phyloP scores from a whole-genome alignment of 2,329 filamentous ascomycete species.

The Penicillium sp. region DNA sequence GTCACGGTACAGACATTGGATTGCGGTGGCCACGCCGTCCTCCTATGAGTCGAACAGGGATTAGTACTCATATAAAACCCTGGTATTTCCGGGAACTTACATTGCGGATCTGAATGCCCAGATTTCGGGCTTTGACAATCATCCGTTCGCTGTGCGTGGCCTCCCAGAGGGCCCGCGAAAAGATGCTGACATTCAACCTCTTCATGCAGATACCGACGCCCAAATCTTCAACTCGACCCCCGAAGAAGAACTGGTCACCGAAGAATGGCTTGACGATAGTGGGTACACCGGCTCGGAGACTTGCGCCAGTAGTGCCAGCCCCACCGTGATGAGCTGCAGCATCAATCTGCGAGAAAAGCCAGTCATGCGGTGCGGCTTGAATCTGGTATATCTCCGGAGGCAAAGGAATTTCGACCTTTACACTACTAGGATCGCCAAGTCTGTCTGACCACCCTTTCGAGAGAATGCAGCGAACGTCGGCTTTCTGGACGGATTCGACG shows the following conservation, averaged over 20 bases:
- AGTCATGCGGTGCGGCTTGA: constrained; percentile 88
- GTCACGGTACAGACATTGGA: constrained; percentile 90
- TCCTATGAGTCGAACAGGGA: constrained; percentile 52
- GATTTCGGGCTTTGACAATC: constrained; percentile 73
- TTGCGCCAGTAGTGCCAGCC: constrained; percentile 89
- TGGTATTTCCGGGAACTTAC: constrained; percentile 49
- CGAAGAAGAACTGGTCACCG: constrained; percentile 96
- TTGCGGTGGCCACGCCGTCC: constrained; percentile 80
- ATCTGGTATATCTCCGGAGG: constrained; percentile 82
- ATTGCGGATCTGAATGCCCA: constrained; percentile 82
- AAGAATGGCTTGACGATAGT: constrained; percentile 97
- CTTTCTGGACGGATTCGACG: constrained; percentile 81
- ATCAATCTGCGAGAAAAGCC: constrained; percentile 91
- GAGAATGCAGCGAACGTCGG: constrained; percentile 88
- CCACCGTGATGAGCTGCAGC: constrained; percentile 93
- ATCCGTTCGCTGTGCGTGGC: constrained; percentile 85
- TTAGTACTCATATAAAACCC: constrained; percentile 26
- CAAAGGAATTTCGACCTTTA: constrained; percentile 62
- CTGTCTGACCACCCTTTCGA: constrained; percentile 98
- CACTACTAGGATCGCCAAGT: constrained; percentile 54
- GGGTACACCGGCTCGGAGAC: constrained; percentile 80
- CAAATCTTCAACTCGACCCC: constrained; percentile 79
- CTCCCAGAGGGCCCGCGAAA: constrained; percentile 84
- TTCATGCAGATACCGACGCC: constrained; percentile 86
- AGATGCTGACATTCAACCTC: constrained; percentile 80